Percentiles rank a stretch among this genome's conserved stretches.
Evolutionary conservation across 805 yeast genomes (phyloP).

Genomic region (Lipomyces sp.): DNA sequence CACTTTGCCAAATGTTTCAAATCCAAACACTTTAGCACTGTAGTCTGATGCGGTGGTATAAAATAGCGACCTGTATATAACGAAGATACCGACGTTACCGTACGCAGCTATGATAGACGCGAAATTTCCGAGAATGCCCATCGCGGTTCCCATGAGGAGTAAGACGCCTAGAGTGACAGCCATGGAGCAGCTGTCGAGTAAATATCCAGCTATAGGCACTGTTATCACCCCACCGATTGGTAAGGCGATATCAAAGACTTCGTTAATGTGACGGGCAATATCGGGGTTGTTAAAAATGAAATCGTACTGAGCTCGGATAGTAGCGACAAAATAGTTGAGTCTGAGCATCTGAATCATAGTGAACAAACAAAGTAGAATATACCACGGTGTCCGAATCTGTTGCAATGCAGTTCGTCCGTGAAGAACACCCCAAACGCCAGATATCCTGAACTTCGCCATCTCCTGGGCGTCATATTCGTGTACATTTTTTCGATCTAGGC

Average conservation of each 20-base stretch:
- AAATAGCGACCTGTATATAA: conserved; percentile 85
- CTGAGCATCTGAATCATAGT: conserved; percentile 89
- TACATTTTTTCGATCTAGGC: conserved; percentile 13
- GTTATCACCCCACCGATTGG: conserved; percentile 88
- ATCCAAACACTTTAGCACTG: conserved; percentile 91
- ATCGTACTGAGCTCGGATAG: conserved; percentile 79
- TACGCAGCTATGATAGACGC: conserved; percentile 58
- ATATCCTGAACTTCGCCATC: conserved; percentile 39
- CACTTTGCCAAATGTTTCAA: conserved; percentile 86
- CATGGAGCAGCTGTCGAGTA: conserved; percentile 75
- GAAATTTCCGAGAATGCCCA: conserved; percentile 75
- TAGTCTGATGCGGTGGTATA: conserved; percentile 92
- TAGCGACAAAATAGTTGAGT: conserved; percentile 90
- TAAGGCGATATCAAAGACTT: conserved; percentile 80
- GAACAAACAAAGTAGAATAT: conserved; percentile 72
- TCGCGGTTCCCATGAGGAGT: conserved; percentile 57
- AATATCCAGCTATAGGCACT: conserved; percentile 82
- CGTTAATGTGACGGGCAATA: conserved; percentile 63
- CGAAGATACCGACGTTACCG: conserved; percentile 71
- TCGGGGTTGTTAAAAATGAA: conserved; percentile 62
- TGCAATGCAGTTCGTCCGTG: conserved; percentile 61
- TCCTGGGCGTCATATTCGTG: conserved; percentile 34
- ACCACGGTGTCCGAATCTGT: conserved; percentile 70
- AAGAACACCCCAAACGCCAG: conserved; percentile 75
- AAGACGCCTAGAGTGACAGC: conserved; percentile 57